Evolutionary conservation across 202 grass and related monocot genomes (phyloP), one percentile per base, ranked within the genome.

Genomic region (Eragrostis tef): DNA sequence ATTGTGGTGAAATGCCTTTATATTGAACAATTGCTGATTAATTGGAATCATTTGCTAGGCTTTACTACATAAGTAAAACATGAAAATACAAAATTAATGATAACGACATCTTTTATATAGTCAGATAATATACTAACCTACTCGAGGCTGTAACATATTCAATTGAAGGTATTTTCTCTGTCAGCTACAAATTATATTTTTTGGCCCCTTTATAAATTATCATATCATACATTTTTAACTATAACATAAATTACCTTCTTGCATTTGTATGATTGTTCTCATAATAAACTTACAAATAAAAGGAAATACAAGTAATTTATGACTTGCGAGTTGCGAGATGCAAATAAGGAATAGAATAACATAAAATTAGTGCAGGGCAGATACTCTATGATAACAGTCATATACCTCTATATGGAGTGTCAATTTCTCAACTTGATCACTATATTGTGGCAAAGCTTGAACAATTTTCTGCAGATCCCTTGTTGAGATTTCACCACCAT

Each of bases 361-460:
- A 60, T 51, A 29, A 48, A 58, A 39, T 39, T 19, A 11, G 53
- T 25, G 6, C 39, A 67, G 7, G 21, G 7, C 31, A 70, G 7
- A 50, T 48, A 50, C 29, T 56, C 14, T 61, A 83, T 47, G 39
- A 70, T 3, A 79, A 39, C 24, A 86, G 36, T 42, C 31, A 77
- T 59, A 66, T 75, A 97, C 94, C 85, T 94, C 94, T 89, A 97
- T 93, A 87, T 97, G 94, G 75, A 97, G 94, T 14, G 89, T 89
- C 64, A 97, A 79, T 67, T 93, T 97, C 69, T 97, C 94, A 79
- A 90, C 88, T 84, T 97, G 94, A 21, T 97, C 94, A 62, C 86
- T 74, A 16, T 97, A 97, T 88, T 97, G 91, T 14, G 94, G 94
- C 86, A 97, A 89, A 57, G 94, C 86, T 81, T 97, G 94, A 88